Evolutionary conservation across 2,329 filamentous ascomycete genomes (phyloP).

Genomic region (Coniochaeta hoffmannii): DNA sequence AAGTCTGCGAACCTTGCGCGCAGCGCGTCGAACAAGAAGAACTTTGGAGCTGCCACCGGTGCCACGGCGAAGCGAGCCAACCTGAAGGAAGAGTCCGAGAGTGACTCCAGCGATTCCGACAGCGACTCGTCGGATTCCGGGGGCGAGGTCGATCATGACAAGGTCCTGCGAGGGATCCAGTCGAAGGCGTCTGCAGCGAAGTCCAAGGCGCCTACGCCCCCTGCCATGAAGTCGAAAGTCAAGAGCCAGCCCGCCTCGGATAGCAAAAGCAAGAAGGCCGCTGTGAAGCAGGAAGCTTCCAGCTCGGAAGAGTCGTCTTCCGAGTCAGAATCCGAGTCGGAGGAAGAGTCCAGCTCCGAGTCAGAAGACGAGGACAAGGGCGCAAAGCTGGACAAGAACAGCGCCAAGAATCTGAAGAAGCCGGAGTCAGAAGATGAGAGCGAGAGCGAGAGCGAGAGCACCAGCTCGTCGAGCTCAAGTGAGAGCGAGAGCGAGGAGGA

Average conservation of each 20-base stretch:
- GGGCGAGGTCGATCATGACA: neutral
- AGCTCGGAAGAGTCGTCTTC: neutral
- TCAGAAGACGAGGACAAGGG: constrained; percentile 6
- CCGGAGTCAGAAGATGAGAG: constrained; percentile 10
- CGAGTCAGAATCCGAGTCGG: constrained; percentile 9
- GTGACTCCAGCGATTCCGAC: constrained; percentile 11
- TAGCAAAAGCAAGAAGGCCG: constrained; percentile 5
- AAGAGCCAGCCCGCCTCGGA: neutral
- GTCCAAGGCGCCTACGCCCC: neutral
- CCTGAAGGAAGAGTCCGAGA: constrained; percentile 9
- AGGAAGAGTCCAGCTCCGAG: constrained; percentile 6
- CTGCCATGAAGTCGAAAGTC: neutral
- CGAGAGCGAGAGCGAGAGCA: constrained; percentile 11
- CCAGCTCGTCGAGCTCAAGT: constrained; percentile 13
- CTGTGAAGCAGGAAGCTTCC: constrained; percentile 3
- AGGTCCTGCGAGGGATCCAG: neutral
- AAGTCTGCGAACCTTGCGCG: constrained; percentile 14
- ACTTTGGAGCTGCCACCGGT: constrained; percentile 3
- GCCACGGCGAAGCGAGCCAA: constrained; percentile 6
- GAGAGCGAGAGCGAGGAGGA: constrained; percentile 19
- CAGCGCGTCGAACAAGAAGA: constrained; percentile 5
- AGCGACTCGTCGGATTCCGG: constrained; percentile 5
- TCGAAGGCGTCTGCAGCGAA: neutral
- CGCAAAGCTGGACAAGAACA: constrained; percentile 6
- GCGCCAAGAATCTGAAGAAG: constrained; percentile 15